Evolutionary conservation across 2,329 filamentous ascomycete species (phyloP).

Genomic region (Pseudogymnoascus verrucosus): DNA sequence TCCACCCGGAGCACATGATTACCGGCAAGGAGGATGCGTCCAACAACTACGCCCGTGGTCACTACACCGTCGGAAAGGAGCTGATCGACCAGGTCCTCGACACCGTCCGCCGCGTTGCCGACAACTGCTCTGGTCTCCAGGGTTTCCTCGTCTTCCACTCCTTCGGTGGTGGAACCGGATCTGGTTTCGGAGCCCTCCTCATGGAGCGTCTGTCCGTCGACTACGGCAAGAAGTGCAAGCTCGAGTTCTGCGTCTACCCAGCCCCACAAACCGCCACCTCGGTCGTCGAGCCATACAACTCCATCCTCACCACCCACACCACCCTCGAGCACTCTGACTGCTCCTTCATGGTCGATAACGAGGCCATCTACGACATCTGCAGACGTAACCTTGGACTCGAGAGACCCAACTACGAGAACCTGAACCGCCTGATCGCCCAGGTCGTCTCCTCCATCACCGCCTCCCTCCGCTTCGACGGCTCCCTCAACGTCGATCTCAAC

Average conservation of each 20-base stretch:
- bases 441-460: conserved; percentile 98
- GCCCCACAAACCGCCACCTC: conserved; percentile 95
- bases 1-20: conserved; percentile 99
- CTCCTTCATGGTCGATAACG: conserved; percentile 99
- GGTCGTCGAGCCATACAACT: conserved; percentile 99
- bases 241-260: conserved; percentile 99
- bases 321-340: conserved; percentile 99
- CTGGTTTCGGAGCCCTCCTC: conserved; percentile 93
- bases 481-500: conserved; percentile 97
- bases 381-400: conserved; percentile 94
- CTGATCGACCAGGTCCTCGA: conserved; percentile 96
- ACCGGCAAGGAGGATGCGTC: conserved; percentile 99
- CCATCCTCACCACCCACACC: conserved; percentile 96
- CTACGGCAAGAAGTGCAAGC: conserved; percentile 99
- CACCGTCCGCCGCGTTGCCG: conserved; percentile 94
- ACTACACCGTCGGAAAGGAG: conserved; percentile 99
- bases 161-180: conserved; percentile 97
- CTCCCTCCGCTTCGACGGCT: conserved; percentile 96
- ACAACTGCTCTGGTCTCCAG: conserved; percentile 96
- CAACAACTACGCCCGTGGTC: conserved; percentile 99
- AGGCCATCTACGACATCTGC: conserved; percentile 99
- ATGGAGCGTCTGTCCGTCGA: conserved; percentile 99
- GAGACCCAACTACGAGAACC: conserved; percentile 96
- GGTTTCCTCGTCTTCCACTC: conserved; percentile 99
- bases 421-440: conserved; percentile 97